Evolutionary conservation across 2,329 filamentous ascomycete species (phyloP), one percentile per base, ranked within the genome.

Genomic region (Ceratocystis albifundus): DNA sequence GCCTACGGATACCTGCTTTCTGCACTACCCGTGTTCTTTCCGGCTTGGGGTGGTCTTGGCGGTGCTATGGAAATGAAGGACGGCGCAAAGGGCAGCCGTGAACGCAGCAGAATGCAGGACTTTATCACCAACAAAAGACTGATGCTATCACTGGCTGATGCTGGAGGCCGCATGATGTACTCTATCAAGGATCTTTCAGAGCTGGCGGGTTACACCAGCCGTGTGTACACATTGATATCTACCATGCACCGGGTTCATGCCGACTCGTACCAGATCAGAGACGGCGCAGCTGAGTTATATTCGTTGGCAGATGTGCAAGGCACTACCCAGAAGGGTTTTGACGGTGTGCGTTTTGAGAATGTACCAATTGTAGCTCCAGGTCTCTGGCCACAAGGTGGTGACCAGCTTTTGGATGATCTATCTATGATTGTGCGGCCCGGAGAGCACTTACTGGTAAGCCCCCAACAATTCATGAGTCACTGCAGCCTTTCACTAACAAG

Each of bases 101-200:
- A 96, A 75, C 84, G 89, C 61, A 86, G 87, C 66, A 89, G 95
- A 50, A 99, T 97, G 90, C 94, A 95, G 77, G 90, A 96, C 44
- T 99, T 99, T 76, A 96, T 99, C 76, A 99, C 94, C 12, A 99
- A 99, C 78, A 97, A 99, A 76, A 86, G 94, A 3, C 86, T 99
- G 48, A 97, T 99, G 94, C 83, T 99, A 41, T 97, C 93, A 17
- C 83, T 99, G 46, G 94, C 94, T 8, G 94, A 99, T 76, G 94
- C 94, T 1, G 94, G 94, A 68, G 93, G 93, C 30, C 84, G 94
- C 61, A 96, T 99, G 90, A 99, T 99, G 94, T 99, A 99, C 79
- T 94, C 89, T 69, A 96, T 99, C 80, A 99, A 99, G 77, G 95
- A 99, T 73, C 84, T 99, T 45, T 92, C 92, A 1, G 94, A 99